Percentiles rank a stretch among this genome's conserved stretches.
Conservation (phyloP, 495 filamentous ascomycete species). For the Chaetomium tenue region DNA sequence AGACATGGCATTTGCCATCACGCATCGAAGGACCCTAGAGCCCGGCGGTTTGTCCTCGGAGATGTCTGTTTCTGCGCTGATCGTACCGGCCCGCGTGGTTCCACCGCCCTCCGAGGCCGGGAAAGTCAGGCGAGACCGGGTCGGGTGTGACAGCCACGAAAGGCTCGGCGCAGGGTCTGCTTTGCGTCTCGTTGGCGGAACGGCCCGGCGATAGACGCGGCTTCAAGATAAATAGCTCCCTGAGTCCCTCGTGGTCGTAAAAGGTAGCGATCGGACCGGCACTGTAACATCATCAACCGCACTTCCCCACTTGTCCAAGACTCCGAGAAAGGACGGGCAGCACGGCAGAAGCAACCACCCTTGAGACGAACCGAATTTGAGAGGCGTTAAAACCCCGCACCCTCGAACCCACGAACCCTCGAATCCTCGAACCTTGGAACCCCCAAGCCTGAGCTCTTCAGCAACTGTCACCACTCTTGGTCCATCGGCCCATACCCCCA, state of each 20-base stretch:
- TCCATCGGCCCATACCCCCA: neutral
- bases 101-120: conserved; percentile 15
- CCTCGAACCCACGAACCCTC: neutral
- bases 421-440: neutral
- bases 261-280: neutral
- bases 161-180: neutral
- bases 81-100: conserved; percentile 23
- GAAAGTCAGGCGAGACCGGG: conserved; percentile 9
- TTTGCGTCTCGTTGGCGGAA: neutral
- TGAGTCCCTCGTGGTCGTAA: neutral
- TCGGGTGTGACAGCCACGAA: neutral
- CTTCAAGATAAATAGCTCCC: conserved; percentile 18
- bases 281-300: neutral
- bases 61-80: conserved; percentile 11
- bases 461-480: neutral
- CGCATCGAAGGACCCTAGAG: neutral
- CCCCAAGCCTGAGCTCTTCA: neutral
- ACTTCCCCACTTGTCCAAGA: conserved; percentile 12
- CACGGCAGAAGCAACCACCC: neutral
- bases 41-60: conserved; percentile 18
- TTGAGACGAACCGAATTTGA: neutral
- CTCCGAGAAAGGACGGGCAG: neutral
- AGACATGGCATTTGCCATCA: neutral
- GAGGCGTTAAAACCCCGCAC: neutral
- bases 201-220: neutral